Conservation (phyloP, 192 early-diverging fungal species). For the Helicostylum pulchrum region DNA sequence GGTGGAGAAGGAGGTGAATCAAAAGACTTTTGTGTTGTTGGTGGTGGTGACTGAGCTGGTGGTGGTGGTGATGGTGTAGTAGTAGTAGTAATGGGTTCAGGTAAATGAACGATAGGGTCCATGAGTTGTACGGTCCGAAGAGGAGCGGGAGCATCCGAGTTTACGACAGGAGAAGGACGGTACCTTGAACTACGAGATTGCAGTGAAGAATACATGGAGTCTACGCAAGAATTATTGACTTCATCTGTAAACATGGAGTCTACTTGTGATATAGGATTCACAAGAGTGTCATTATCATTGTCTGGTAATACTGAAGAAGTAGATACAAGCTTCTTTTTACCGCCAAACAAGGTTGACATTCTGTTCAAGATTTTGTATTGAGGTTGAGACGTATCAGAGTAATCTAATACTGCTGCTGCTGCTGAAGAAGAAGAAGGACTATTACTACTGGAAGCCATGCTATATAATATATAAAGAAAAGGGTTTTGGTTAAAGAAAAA, state of each 20-base stretch:
- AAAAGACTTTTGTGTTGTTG: neutral
- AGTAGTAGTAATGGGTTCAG: too few relatives aligned
- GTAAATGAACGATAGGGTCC: constrained; percentile 9
- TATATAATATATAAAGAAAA: neutral
- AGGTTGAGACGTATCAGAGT: neutral
- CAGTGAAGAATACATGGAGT: constrained; percentile 26
- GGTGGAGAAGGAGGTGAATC: neutral
- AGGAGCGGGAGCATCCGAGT: constrained; percentile 17
- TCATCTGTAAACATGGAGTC: constrained; percentile 14
- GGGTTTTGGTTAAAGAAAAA: too few relatives aligned
- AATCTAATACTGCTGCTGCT: too few relatives aligned
- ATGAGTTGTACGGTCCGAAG: constrained; percentile 20
- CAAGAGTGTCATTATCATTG: neutral
- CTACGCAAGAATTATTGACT: constrained; percentile 17
- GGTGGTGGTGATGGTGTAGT: neutral
- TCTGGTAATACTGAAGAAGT: neutral
- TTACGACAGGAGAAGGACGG: neutral
- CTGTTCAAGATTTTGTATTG: constrained; percentile 12
- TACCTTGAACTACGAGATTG: constrained; percentile 12
- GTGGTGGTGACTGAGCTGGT: neutral
- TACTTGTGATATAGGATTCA: neutral
- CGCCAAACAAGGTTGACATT: constrained; percentile 19
- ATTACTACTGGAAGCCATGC: too few relatives aligned
- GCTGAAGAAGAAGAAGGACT: too few relatives aligned
- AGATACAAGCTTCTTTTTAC: neutral